Conservation (phyloP, 495 filamentous ascomycete genomes). For the Xylaria grammica region DNA sequence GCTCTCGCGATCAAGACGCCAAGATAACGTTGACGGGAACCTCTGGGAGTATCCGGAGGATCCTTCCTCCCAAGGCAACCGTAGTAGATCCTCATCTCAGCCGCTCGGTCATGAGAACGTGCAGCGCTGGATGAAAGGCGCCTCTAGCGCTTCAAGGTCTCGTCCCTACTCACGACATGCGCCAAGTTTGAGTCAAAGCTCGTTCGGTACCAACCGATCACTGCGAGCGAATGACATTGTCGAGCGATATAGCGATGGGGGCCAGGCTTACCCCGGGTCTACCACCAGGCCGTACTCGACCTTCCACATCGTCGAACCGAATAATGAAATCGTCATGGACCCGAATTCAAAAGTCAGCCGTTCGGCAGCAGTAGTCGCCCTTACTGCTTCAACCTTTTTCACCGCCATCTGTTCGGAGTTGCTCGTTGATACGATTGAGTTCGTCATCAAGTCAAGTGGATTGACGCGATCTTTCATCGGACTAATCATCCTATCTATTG, state of each 20-base stretch:
- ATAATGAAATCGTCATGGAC: background rate
- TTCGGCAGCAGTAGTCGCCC: conserved; percentile 69
- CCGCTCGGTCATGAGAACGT: background rate
- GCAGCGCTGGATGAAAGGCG: background rate
- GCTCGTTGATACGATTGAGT: conserved; percentile 75
- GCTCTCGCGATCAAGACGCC: background rate
- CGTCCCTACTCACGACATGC: background rate
- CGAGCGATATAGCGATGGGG: background rate
- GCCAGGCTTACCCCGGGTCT: background rate
- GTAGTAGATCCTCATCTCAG: background rate
- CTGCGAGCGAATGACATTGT: conserved; percentile 1
- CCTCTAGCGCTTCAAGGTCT: background rate
- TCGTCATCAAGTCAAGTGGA: conserved; percentile 48
- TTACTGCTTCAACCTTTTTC: conserved; percentile 75
- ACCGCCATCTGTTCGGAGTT: conserved; percentile 86
- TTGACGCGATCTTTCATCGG: conserved; percentile 79
- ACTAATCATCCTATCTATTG: conserved; percentile 83
- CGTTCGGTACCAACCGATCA: background rate
- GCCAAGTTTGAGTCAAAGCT: background rate
- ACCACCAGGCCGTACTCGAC: background rate
- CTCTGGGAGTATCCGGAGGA: background rate
- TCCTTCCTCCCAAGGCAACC: background rate
- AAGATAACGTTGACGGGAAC: background rate
- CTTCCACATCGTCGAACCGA: background rate
- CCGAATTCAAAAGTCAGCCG: conserved; percentile 59